Percentiles rank a stretch among this genome's conserved stretches.
Conservation (phyloP, 2,329 filamentous ascomycete species). For the Ceratocystis smalleyi region DNA sequence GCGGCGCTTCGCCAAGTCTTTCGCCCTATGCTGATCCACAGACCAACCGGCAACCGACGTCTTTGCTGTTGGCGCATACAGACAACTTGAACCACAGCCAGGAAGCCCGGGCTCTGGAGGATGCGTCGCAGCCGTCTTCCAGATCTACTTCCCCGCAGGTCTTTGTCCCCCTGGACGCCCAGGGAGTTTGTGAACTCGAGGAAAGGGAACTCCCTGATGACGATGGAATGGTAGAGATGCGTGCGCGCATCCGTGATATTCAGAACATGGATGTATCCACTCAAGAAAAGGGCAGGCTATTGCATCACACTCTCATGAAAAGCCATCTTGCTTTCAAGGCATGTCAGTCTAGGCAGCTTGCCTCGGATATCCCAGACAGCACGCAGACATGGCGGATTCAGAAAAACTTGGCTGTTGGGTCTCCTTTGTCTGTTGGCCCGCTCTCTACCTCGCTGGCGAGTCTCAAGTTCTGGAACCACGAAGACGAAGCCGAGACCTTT, state of each 20-base stretch:
- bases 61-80: background rate
- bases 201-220: constrained; percentile 43
- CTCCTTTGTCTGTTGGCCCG: constrained; percentile 17
- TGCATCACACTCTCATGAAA: constrained; percentile 57
- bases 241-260: constrained; percentile 52
- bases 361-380: background rate
- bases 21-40: background rate
- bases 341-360: background rate
- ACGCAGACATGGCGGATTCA: constrained; percentile 20
- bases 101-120: background rate
- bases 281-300: constrained; percentile 52
- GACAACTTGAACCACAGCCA: background rate
- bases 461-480: constrained; percentile 43
- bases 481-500: constrained; percentile 29
- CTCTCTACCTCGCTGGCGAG: constrained; percentile 31
- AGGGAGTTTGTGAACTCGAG: background rate
- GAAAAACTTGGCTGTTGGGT: constrained; percentile 17
- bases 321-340: constrained; percentile 33
- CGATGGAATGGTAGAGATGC: constrained; percentile 57
- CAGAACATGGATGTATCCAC: constrained; percentile 44
- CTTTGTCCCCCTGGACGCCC: background rate
- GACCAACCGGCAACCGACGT: background rate
- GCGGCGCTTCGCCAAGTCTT: background rate
- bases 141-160: background rate
- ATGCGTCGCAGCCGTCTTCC: background rate